phyloP scores from a whole-genome alignment of 257 asterid genomes.

The Verbena officinalis region DNA sequence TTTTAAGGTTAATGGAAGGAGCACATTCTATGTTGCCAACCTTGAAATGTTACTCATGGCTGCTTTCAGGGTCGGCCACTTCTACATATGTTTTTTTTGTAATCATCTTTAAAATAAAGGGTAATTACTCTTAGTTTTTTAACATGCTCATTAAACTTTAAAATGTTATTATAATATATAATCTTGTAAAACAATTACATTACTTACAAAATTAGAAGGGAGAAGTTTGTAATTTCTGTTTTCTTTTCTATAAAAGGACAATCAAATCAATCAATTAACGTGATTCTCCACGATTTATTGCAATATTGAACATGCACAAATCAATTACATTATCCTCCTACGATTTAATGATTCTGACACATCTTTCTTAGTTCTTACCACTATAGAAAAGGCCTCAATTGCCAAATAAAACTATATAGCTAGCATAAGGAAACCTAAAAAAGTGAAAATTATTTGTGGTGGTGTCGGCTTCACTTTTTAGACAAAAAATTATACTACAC shows the following conservation, averaged over 20 bases:
- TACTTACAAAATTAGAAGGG: too few relatives aligned
- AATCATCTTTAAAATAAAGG: too few relatives aligned
- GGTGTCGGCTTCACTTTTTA: conserved; percentile 28
- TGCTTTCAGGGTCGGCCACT: conserved; percentile 34
- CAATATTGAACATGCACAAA: not conserved
- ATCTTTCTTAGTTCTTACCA: not conserved
- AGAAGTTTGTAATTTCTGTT: too few relatives aligned
- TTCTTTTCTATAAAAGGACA: too few relatives aligned
- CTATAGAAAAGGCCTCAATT: not conserved
- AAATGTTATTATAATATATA: too few relatives aligned
- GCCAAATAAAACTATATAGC: not conserved
- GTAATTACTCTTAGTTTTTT: too few relatives aligned
- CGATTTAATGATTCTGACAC: too few relatives aligned
- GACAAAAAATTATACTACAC: conserved; percentile 24
- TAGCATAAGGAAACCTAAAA: not conserved
- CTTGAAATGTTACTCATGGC: conserved; percentile 11
- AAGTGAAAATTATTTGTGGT: conserved; percentile 16
- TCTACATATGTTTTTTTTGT: not conserved
- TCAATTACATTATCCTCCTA: too few relatives aligned
- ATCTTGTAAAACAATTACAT: too few relatives aligned
- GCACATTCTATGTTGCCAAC: conserved; percentile 4
- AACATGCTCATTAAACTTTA: too few relatives aligned
- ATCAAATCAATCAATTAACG: too few relatives aligned
- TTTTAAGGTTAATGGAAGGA: conserved; percentile 14
- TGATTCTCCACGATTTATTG: too few relatives aligned